phyloP scores from a whole-genome alignment of 208 protist genomes.

The Wallacemonas sp. region DNA sequence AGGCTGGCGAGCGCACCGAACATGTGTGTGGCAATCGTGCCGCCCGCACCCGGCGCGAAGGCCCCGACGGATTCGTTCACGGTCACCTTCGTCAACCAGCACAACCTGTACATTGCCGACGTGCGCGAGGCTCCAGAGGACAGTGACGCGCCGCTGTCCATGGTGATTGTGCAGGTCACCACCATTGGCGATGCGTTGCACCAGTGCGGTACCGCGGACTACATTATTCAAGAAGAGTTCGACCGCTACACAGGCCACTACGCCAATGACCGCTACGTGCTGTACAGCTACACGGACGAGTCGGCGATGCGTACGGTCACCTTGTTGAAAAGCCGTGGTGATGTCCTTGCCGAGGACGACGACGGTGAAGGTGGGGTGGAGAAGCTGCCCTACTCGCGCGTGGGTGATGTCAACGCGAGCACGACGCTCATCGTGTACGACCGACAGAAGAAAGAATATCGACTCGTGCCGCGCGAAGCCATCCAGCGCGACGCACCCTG shows the following conservation, averaged over 20 bases:
- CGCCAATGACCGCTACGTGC: constrained; percentile 56
- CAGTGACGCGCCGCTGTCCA: constrained; percentile 19
- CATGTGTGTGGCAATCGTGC: constrained; percentile 31
- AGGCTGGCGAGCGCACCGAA: constrained; percentile 42
- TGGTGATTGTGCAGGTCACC: constrained; percentile 59
- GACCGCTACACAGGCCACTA: constrained; percentile 84
- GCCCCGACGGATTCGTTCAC: constrained; percentile 8
- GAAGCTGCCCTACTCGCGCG: constrained; percentile 75
- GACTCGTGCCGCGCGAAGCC: constrained; percentile 42
- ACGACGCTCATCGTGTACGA: constrained; percentile 66
- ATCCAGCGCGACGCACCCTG: constrained; percentile 40
- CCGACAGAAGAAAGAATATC: constrained; percentile 18
- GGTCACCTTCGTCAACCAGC: constrained; percentile 66
- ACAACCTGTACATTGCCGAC: constrained; percentile 69
- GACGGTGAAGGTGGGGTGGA: constrained; percentile 30
- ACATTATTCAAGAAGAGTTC: constrained; percentile 94
- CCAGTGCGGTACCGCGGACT: constrained; percentile 82
- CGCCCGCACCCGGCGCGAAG: background rate
- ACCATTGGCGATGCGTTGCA: constrained; percentile 58
- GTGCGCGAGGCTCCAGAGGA: constrained; percentile 31
- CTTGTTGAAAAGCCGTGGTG: constrained; percentile 39
- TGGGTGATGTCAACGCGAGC: constrained; percentile 72
- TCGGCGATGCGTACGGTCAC: constrained; percentile 58
- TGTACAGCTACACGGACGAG: constrained; percentile 80
- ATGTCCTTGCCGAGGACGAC: constrained; percentile 14